Evolutionary conservation across 768 basidiomycete species (phyloP).

Genomic region (Cytidiella melzeri): DNA sequence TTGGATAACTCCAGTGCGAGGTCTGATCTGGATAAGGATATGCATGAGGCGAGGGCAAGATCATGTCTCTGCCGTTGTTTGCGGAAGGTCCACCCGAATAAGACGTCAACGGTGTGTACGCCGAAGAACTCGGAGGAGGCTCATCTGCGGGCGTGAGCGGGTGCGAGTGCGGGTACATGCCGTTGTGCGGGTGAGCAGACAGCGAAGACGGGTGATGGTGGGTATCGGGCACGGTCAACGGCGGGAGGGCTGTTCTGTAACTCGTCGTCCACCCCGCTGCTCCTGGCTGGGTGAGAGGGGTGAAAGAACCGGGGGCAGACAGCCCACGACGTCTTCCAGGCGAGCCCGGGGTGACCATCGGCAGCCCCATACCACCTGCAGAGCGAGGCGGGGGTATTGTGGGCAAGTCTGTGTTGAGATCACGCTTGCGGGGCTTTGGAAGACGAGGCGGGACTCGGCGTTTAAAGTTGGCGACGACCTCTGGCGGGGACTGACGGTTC

Average conservation of each 20-base stretch:
- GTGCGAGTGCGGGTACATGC: conserved; percentile 59
- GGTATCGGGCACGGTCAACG: conserved; percentile 70
- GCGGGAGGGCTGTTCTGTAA: conserved; percentile 57
- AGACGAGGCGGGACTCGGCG: conserved; percentile 91
- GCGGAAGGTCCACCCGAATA: conserved; percentile 13
- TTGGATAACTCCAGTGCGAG: conserved; percentile 38
- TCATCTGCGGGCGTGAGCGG: conserved; percentile 69
- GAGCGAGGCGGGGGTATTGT: conserved; percentile 70
- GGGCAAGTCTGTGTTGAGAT: conserved; percentile 55
- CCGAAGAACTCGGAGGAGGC: conserved; percentile 35
- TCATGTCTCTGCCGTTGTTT: conserved; percentile 23
- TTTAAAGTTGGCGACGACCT: conserved; percentile 91
- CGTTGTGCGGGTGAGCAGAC: conserved; percentile 27
- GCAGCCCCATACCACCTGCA: conserved; percentile 61
- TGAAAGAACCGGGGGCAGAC: conserved; percentile 77
- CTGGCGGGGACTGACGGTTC: conserved; percentile 83
- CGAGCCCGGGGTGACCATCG: conserved; percentile 50
- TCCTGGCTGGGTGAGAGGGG: conserved; percentile 57
- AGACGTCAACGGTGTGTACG: conserved; percentile 33
- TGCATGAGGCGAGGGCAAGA: conserved; percentile 41
- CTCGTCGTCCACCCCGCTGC: conserved; percentile 53
- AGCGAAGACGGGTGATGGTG: conserved; percentile 57
- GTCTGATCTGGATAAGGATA: conserved; percentile 57
- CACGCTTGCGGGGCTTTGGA: conserved; percentile 81
- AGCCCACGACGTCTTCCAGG: conserved; percentile 63